Base-by-base conservation (phyloP, 1,284 basidiomycete genomes). In the Cutaneotrichosporon cyanovorans region DNA sequence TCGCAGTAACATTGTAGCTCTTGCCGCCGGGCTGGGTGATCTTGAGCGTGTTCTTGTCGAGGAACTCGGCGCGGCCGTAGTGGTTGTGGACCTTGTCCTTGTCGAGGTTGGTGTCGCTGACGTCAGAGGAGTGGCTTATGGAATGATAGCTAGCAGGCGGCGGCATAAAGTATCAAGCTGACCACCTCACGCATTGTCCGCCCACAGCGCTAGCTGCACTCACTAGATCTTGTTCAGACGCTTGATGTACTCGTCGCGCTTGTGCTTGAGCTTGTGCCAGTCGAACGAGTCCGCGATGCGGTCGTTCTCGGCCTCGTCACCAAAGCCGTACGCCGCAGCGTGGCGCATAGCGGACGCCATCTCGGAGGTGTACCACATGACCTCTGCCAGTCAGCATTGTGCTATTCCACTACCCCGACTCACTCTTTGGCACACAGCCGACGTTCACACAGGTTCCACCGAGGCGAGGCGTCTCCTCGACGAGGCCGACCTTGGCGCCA, bases 311-410 rank as follows among this genome's bases (percentile, higher is more conserved):
- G 59, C 73, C 15, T 71, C 71, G 53, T 77, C 74, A 22, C 72
- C 72, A 43, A 93, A 90, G 49, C 89, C 84, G 74, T 95, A 98
- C 28, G 79, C 72, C 19, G 82, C 79, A 50, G 76, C 75, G 51
- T 86, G 81, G 40, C 79, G 78, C 38, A 95, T 74, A 62, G 85
- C 85, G 62, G 93, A 91, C 34, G 84, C 81, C 45, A 91, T 75
- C 71, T 97, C 93, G 44, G 95, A 90, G 28, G 93, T 91, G 66
- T 98, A 87, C 95, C 95, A 98, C 95, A 98, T 98, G 53, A 99
- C 83, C 86, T 96, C 72, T 60, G 34, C 34, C 50, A 9, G 40
- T 48, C 23, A 53, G 46, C n/a, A 8, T 6, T n/a, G 11, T 19
- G 18, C 28, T 6, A 21, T 28, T 9, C 40, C 1, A 5, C 31